These are phyloP conservation scores for Plasmodium billcollinsi DNA, from an alignment of 169 alveolate genomes.

Conservation along the genomic window DNA sequence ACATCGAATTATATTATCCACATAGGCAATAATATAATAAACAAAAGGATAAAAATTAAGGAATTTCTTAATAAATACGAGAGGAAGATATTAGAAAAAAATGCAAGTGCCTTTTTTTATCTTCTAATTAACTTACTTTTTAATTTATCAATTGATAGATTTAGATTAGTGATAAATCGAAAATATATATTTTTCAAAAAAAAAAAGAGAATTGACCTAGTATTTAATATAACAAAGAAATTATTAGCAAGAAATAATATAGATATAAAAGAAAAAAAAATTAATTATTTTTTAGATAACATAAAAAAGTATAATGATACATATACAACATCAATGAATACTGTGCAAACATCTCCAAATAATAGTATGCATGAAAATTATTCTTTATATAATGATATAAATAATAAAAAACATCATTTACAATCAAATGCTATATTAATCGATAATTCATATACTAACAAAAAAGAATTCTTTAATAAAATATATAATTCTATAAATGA, in stretches of 20 bases:
- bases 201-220: conserved; percentile 23
- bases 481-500: conserved; percentile 9
- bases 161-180: conserved; percentile 64
- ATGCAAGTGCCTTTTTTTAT: conserved; percentile 53
- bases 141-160: conserved; percentile 47
- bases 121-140: conserved; percentile 48
- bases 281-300: conserved; percentile 6
- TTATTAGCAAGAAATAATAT: conserved; percentile 29
- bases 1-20: conserved; percentile 68
- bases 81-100: conserved; percentile 49
- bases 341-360: background rate
- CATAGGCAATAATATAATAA: conserved; percentile 40
- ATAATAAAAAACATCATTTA: background rate
- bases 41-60: conserved; percentile 39
- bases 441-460: background rate
- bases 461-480: background rate
- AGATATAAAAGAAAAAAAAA: conserved; percentile 31
- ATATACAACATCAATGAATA: background rate
- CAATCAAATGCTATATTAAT: conserved; percentile 3
- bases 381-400: background rate
- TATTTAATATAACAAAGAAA: conserved; percentile 53
- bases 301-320: background rate
- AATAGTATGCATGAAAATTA: background rate
- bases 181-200: conserved; percentile 61
- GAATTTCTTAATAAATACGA: conserved; percentile 52